phyloP scores from a whole-genome alignment of 2,329 filamentous ascomycete species.

The Ascocoryne sarcoides region DNA sequence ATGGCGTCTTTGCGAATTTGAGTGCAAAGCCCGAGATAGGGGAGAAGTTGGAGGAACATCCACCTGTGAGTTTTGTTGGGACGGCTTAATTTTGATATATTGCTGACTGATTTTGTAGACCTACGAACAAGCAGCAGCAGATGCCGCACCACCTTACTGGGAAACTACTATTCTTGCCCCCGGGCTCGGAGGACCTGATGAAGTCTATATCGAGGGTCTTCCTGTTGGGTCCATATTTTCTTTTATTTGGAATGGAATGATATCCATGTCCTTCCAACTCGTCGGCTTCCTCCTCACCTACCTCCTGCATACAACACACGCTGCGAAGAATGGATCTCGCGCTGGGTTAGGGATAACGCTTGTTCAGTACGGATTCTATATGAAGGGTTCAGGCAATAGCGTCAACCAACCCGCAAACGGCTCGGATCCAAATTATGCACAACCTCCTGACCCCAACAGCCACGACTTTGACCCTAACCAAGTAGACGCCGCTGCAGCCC shows the following conservation, averaged over 20 bases:
- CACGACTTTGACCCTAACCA: constrained; percentile 76
- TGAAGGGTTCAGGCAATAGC: constrained; percentile 56
- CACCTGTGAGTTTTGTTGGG: constrained; percentile 61
- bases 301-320: constrained; percentile 93
- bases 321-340: constrained; percentile 93
- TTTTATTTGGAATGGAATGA: constrained; percentile 90
- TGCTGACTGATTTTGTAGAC: constrained; percentile 46
- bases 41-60: constrained; percentile 76
- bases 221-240: constrained; percentile 82
- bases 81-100: constrained; percentile 2
- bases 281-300: constrained; percentile 97
- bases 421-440: constrained; percentile 49
- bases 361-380: constrained; percentile 94
- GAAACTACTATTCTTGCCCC: constrained; percentile 96
- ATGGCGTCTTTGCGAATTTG: constrained; percentile 94
- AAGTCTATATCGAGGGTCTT: constrained; percentile 94
- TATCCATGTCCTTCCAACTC: constrained; percentile 93
- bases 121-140: constrained; percentile 95
- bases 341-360: constrained; percentile 91
- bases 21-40: constrained; percentile 80
- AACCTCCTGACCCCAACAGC: constrained; percentile 78
- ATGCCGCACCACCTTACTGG: constrained; percentile 96
- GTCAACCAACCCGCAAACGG: constrained; percentile 30
- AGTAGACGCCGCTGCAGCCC: constrained; percentile 40
- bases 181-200: constrained; percentile 79